phyloP scores from a whole-genome alignment of 2,329 filamentous ascomycete species.

The Rhynchosporium graminicola region DNA sequence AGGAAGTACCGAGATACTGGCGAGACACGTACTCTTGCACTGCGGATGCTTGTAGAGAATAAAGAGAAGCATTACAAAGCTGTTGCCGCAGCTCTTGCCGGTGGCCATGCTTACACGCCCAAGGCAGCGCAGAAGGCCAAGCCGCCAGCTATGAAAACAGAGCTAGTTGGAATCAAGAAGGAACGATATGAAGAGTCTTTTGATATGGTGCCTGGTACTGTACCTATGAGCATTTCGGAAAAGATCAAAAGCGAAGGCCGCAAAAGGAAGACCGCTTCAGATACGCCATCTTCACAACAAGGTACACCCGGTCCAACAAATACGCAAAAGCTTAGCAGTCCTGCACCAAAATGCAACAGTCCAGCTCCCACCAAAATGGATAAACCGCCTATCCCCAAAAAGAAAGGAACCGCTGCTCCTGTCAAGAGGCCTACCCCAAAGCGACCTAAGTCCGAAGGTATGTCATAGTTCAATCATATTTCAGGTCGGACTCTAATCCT shows the following conservation, averaged over 20 bases:
- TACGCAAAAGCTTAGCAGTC: conserved; percentile 13
- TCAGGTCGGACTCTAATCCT: neutral
- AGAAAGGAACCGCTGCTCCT: conserved; percentile 34
- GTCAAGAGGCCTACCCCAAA: conserved; percentile 31
- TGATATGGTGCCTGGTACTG: conserved; percentile 7
- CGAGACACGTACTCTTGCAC: conserved; percentile 33
- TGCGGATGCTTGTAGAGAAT: conserved; percentile 35
- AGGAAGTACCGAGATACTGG: conserved; percentile 32
- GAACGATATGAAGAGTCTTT: conserved; percentile 23
- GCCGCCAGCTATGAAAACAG: conserved; percentile 19
- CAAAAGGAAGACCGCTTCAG: conserved; percentile 31
- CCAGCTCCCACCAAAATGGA: conserved; percentile 29
- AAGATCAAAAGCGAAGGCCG: conserved; percentile 39
- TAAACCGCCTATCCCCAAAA: conserved; percentile 30
- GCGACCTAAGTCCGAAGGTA: conserved; percentile 34
- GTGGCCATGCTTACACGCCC: conserved; percentile 14
- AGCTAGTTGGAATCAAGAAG: conserved; percentile 23
- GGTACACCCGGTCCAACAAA: conserved; percentile 31
- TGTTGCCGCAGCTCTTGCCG: conserved; percentile 1
- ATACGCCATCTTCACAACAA: conserved; percentile 33
- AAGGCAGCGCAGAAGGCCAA: conserved; percentile 26
- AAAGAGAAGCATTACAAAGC: conserved; percentile 31
- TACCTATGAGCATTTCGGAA: conserved; percentile 36
- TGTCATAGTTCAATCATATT: neutral
- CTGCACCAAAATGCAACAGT: conserved; percentile 28